Conservation (phyloP, 225 moss, liverwort and hornwort genomes). For the Physcomitrellopsis africana region DNA sequence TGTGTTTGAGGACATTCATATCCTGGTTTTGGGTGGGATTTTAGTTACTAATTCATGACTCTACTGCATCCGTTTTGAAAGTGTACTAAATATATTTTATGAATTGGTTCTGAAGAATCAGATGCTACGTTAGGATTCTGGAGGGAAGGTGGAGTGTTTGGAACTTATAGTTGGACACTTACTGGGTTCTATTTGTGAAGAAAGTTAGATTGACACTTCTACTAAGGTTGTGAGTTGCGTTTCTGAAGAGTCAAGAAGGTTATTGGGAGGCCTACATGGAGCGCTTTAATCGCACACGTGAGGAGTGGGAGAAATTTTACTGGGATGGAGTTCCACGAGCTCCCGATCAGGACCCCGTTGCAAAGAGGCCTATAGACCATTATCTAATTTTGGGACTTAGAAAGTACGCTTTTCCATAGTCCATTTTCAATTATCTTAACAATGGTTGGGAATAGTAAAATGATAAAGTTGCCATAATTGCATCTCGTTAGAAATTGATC, state of each 20-base stretch:
- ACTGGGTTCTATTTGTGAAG: neutral
- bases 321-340: conserved; percentile 77
- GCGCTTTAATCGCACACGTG: conserved; percentile 59
- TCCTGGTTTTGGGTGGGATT: neutral
- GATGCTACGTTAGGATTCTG: neutral
- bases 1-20: neutral
- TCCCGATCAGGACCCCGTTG: conserved; percentile 62
- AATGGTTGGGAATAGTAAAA: neutral
- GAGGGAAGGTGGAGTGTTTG: neutral
- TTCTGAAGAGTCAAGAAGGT: conserved; percentile 66
- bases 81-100: neutral
- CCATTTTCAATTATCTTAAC: neutral
- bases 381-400: conserved; percentile 74
- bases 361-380: conserved; percentile 51
- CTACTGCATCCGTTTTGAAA: neutral
- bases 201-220: neutral
- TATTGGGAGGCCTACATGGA: conserved; percentile 80
- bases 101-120: neutral
- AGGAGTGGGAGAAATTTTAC: conserved; percentile 83
- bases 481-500: neutral
- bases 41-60: neutral
- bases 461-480: neutral
- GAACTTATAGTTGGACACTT: neutral
- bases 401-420: conserved; percentile 45
- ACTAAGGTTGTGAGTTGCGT: conserved; percentile 18